Base-by-base conservation (phyloP, 2,329 filamentous ascomycete species). In the Fusarium napiforme region DNA sequence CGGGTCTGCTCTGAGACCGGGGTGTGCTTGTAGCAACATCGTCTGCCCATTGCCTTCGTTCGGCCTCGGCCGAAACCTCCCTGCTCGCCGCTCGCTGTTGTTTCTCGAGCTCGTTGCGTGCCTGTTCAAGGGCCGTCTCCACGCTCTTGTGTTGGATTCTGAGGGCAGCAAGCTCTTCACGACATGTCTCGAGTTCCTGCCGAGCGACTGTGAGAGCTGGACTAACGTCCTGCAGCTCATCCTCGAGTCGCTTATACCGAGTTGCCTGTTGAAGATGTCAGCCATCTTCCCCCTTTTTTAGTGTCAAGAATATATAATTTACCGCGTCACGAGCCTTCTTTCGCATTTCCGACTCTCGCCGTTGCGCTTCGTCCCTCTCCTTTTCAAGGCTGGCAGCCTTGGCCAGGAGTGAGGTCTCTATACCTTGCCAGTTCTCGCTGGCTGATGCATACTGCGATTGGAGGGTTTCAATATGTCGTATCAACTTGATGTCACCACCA, bases 401-500 rank as follows among this genome's bases (percentile, higher is more conserved):
- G 28, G 93, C 90, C 57, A 96, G 88, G 37, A 99, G 84, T 5
- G 93, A 97, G 15, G 93, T 90, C 82, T 99, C 96, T 70, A 99
- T 97, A 2, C 95, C 94, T 79, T 98, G 95, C 96, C 97, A 99
- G 77, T 99, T 99, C 79, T 97, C 94, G 75, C 94, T 96, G 3
- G 96, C 96, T 61, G 97, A 91, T 2, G 95, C 91, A 82, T 99
- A 97, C 81, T 99, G 97, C 11, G 93, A 96, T 82, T 99, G 96
- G 42, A 99, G 84, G 2, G 94, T 98, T 84, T 99, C 96, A 60
- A 99, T 93, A 82, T 99, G 97, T 45, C 96, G 91, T 47, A 98
- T 86, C 45, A 98, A 86, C 81, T 98, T 98, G 47, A 93, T 93
- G 77, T 97, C 94, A 19, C 95, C 93, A 10, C 91, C 91, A 19